Evolutionary conservation across 192 early-diverging fungal genomes (phyloP).

Genomic region (Coemansia sp.): DNA sequence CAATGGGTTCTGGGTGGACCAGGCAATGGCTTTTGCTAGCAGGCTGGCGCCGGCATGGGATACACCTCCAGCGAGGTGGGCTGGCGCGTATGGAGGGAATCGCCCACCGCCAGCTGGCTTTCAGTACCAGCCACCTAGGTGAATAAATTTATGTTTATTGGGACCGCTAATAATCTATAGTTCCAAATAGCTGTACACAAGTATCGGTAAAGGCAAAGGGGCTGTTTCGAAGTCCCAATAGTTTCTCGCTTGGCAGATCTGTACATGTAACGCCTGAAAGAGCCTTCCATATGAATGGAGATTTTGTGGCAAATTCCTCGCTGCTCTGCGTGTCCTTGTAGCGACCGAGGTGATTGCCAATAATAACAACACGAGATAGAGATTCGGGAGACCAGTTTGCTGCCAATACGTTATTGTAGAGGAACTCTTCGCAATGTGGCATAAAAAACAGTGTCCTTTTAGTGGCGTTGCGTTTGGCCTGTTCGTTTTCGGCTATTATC

Average conservation of each 20-base stretch:
- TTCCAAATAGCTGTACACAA: conserved; percentile 23
- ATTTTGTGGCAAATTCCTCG: conserved; percentile 10
- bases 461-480: conserved; percentile 16
- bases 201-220: conserved; percentile 48
- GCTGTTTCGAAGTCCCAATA: conserved; percentile 23
- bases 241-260: conserved; percentile 26
- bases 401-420: conserved; percentile 40
- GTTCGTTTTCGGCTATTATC: conserved; percentile 31
- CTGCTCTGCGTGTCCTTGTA: conserved; percentile 29
- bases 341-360: conserved; percentile 37
- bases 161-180: background rate
- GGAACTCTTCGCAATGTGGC: conserved; percentile 52
- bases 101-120: conserved; percentile 16
- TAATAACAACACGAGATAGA: conserved; percentile 10
- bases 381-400: conserved; percentile 30
- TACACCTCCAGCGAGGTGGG: background rate
- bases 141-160: background rate
- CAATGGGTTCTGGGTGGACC: conserved; percentile 27
- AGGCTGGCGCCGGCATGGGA: conserved; percentile 23
- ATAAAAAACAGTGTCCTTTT: conserved; percentile 44
- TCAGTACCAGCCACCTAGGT: conserved; percentile 24
- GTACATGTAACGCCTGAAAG: conserved; percentile 5
- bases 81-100: background rate
- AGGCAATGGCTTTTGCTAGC: conserved; percentile 18
- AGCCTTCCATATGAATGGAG: conserved; percentile 14